These are phyloP conservation scores for Aspergillus sp. DNA, from an alignment of 2,329 filamentous ascomycete species.

Conservation along the genomic window DNA sequence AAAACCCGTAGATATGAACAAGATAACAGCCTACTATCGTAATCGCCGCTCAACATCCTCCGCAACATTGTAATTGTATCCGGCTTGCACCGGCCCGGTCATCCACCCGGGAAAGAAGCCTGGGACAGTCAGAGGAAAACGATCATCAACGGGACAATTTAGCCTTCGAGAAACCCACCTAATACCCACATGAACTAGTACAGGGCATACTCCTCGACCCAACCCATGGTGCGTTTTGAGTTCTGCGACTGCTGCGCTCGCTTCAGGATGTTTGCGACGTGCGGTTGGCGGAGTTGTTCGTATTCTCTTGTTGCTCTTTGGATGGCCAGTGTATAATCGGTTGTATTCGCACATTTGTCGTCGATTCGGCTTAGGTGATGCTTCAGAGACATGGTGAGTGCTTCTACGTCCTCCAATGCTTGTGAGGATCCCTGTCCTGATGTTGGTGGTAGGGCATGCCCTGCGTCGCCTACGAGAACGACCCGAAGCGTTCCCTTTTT, in stretches of 20 bases:
- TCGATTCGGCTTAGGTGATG: slow-evolving; percentile 19
- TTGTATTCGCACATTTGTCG: slow-evolving; percentile 1
- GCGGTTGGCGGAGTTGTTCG: slow-evolving; percentile 28
- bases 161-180: slow-evolving; percentile 15
- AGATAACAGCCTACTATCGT: neutral
- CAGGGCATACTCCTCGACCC: slow-evolving; percentile 32
- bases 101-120: slow-evolving; percentile 19
- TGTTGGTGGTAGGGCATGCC: slow-evolving; percentile 50
- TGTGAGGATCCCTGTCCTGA: slow-evolving; percentile 52
- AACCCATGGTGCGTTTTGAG: slow-evolving; percentile 27
- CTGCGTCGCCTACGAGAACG: slow-evolving; percentile 52
- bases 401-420: slow-evolving; percentile 50
- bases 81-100: slow-evolving; percentile 7
- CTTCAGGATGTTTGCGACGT: slow-evolving; percentile 27
- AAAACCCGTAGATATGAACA: no score
- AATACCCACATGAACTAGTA: slow-evolving; percentile 32
- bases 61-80: slow-evolving; percentile 21
- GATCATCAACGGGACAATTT: neutral
- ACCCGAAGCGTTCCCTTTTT: slow-evolving; percentile 42
- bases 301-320: slow-evolving; percentile 25
- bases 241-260: slow-evolving; percentile 27
- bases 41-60: slow-evolving; percentile 12
- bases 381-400: slow-evolving; percentile 37
- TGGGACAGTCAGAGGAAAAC: slow-evolving; percentile 6
- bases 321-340: slow-evolving; percentile 15